Evolutionary conservation across 768 basidiomycete species (phyloP).

Genomic region (Strobilomyces dryophilus): DNA sequence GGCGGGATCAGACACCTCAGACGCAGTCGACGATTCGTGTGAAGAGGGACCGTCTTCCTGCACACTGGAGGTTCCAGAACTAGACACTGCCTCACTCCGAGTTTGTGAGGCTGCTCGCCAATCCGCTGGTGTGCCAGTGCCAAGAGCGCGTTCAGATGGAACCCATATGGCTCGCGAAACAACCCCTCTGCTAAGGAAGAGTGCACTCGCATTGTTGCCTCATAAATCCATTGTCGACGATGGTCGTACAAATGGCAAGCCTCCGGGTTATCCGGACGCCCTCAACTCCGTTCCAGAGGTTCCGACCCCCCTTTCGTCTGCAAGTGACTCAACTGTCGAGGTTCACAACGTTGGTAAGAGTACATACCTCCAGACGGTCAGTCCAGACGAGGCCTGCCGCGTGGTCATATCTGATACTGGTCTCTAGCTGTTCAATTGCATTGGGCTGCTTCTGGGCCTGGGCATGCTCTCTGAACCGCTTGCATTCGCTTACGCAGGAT

Average conservation of each 20-base stretch:
- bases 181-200: constrained; percentile 41
- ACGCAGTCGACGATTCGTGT: neutral
- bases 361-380: constrained; percentile 69
- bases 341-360: constrained; percentile 50
- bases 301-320: constrained; percentile 1
- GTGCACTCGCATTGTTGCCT: constrained; percentile 28
- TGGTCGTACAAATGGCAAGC: neutral
- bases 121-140: constrained; percentile 13
- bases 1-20: neutral
- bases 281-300: neutral
- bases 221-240: neutral
- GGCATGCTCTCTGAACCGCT: constrained; percentile 90
- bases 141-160: neutral
- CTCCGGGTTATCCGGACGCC: neutral
- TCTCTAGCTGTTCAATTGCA: constrained; percentile 76
- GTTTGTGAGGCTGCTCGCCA: constrained; percentile 18
- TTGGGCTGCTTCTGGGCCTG: constrained; percentile 81
- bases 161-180: constrained; percentile 11
- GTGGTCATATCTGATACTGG: constrained; percentile 1
- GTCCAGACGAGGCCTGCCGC: constrained; percentile 13
- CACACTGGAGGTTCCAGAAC: neutral
- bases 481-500: constrained; percentile 89
- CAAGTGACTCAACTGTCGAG: neutral
- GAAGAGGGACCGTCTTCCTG: constrained; percentile 7
- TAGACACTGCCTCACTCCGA: constrained; percentile 1